These are phyloP conservation scores for Buddleja alternifolia DNA, from an alignment of 257 asterid species.

Conservation along the genomic window DNA sequence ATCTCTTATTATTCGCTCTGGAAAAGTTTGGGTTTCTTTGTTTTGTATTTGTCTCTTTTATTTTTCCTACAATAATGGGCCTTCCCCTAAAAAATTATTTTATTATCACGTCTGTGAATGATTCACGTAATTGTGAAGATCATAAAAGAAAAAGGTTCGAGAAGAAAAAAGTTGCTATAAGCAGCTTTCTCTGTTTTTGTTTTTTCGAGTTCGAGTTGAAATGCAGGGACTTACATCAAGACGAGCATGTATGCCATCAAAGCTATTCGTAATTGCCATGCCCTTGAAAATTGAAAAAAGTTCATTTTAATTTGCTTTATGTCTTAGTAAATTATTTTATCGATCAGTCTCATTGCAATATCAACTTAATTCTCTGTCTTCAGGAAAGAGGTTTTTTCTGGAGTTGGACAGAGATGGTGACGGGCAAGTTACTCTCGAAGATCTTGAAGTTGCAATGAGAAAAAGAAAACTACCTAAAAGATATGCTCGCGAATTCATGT, in stretches of 20 bases:
- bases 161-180: no score
- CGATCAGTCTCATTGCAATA: not conserved
- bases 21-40: no score
- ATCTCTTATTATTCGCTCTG: no score
- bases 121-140: no score
- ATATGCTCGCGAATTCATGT: conserved; percentile 94
- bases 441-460: conserved; percentile 92
- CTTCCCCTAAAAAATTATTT: no score
- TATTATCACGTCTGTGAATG: no score
- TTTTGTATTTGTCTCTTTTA: no score
- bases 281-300: not conserved
- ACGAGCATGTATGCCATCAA: not conserved
- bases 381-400: conserved; percentile 93
- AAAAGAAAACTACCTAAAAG: conserved; percentile 91
- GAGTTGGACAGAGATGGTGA: conserved; percentile 99
- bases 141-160: no score
- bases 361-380: conserved; percentile 30
- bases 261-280: not conserved
- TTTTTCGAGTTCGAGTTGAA: conserved; percentile 8
- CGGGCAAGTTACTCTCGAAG: conserved; percentile 96
- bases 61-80: no score
- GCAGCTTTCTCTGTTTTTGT: no score
- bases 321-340: conserved; percentile 1
- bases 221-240: not conserved
- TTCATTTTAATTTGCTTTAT: not conserved